Evolutionary conservation across 1,284 basidiomycete genomes (phyloP).

Genomic region (Schizophyllum amplum): DNA sequence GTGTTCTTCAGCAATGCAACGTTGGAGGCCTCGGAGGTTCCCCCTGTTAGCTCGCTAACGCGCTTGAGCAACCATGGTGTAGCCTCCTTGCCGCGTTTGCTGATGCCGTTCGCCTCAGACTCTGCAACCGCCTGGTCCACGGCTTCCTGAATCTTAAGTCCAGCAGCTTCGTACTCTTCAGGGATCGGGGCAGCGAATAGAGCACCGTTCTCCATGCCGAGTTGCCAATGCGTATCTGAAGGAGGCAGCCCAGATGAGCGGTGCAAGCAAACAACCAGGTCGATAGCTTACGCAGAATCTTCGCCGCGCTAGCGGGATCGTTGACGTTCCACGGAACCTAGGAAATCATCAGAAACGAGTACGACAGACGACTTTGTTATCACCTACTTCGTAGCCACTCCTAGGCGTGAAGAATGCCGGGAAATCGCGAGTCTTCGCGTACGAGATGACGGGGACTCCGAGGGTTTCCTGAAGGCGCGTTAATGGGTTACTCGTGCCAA

Average conservation of each 20-base stretch:
- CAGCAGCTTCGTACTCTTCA: conserved; percentile 58
- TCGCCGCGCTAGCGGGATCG: conserved; percentile 57
- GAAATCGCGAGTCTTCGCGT: conserved; percentile 71
- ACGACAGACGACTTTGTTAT: neutral
- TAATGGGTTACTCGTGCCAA: conserved; percentile 1
- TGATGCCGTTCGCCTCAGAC: conserved; percentile 76
- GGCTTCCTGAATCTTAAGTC: conserved; percentile 65
- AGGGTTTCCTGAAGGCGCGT: conserved; percentile 72
- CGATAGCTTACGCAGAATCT: conserved; percentile 55
- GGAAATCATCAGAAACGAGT: neutral
- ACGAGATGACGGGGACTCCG: conserved; percentile 88
- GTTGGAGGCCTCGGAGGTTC: conserved; percentile 70
- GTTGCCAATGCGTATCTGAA: conserved; percentile 50
- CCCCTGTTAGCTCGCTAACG: conserved; percentile 76
- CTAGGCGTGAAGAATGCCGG: conserved; percentile 90
- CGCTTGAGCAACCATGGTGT: conserved; percentile 93
- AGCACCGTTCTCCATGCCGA: conserved; percentile 64
- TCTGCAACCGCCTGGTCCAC: conserved; percentile 86
- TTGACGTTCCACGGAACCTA: conserved; percentile 67
- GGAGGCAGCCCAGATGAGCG: conserved; percentile 3
- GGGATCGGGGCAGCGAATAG: conserved; percentile 93
- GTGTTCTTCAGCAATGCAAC: conserved; percentile 90
- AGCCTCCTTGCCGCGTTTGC: conserved; percentile 80
- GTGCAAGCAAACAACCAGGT: neutral
- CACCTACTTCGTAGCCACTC: conserved; percentile 73